phyloP scores from a whole-genome alignment of 2,329 filamentous ascomycete genomes.

The Clarireedia paspali region DNA sequence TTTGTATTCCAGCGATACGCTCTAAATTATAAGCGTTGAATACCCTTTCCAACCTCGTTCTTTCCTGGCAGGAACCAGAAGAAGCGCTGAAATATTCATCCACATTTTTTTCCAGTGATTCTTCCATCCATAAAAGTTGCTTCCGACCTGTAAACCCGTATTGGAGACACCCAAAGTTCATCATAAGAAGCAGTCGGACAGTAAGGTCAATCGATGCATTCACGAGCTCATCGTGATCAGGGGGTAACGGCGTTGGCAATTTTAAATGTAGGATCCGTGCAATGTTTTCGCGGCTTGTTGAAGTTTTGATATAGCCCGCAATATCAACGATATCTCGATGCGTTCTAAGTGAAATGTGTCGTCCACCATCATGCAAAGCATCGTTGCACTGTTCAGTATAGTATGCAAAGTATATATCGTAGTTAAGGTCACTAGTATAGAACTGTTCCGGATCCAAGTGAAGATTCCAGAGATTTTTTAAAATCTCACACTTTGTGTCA shows the following conservation, averaged over 20 bases:
- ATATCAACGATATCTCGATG: slow-evolving; percentile 8
- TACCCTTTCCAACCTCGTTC: background rate
- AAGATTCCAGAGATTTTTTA: slow-evolving; percentile 4
- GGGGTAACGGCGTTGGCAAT: background rate
- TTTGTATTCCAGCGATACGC: slow-evolving; percentile 1
- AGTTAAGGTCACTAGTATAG: background rate
- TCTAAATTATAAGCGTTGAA: slow-evolving; percentile 1
- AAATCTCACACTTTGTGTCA: slow-evolving; percentile 7
- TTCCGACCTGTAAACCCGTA: background rate
- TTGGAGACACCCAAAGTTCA: background rate
- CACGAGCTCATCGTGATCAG: background rate
- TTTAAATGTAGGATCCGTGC: background rate
- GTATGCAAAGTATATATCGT: slow-evolving; percentile 10
- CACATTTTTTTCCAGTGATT: background rate
- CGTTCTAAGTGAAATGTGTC: slow-evolving; percentile 1
- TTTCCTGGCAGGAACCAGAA: background rate
- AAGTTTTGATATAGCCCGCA: background rate
- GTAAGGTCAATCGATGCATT: background rate
- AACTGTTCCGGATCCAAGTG: background rate
- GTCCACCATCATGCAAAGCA: slow-evolving; percentile 8
- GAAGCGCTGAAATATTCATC: background rate
- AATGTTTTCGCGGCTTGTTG: background rate
- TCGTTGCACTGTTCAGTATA: slow-evolving; percentile 10
- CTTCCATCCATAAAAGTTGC: background rate
- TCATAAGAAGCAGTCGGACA: background rate